Evolutionary conservation across 225 moss, liverwort and hornwort species (phyloP), one percentile per base, ranked within the genome.

Genomic region (Straminergon stramineum): DNA sequence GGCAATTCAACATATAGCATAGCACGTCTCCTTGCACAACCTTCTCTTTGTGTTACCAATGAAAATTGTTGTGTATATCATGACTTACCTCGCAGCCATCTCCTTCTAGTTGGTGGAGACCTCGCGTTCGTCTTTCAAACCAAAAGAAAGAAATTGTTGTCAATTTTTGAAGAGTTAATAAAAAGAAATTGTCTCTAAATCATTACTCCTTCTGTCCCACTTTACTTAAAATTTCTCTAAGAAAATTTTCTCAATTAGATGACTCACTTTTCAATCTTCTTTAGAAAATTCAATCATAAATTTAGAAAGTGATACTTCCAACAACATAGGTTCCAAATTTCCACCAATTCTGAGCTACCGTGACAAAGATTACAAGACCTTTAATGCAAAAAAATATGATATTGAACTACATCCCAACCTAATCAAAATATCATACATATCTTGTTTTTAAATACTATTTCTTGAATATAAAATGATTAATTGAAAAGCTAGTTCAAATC

Each of bases 1-100:
- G 94, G 95, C 80, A 95, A 94, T 71, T 95, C 95, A 34, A 95
- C 95, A 37, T 94, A 95, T 55, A 92, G 94, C 79, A 91, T 95
- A 37, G 95, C 95, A 79, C 95, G 93, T 56, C 87, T 95, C 6
- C 91, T 95, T 66, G 94, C 95, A 65, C 95, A 95, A 88, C 95
- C 95, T 58, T 93, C 88, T 61, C 91, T 95, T 70, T 90, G 90
- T 71, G 91, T 95, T 24, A 84, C 58, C 1, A 89, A 92, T 74
- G 91, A 91, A 75, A 88, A 84, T 63, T 87, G 92, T 80, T 52
- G 9, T 81, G 55, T 69, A 31, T 89, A 88, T 57, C 87, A 89
- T 80, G 81, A 92, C 19, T 93, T 95, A 63, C 95, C 95, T 68
- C 92, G 95, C 16, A 88, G 94, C 88, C 89, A 94, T 22, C 90